Conservation (phyloP, 2,329 filamentous ascomycete species). For the Dactylellina parvicollis region DNA sequence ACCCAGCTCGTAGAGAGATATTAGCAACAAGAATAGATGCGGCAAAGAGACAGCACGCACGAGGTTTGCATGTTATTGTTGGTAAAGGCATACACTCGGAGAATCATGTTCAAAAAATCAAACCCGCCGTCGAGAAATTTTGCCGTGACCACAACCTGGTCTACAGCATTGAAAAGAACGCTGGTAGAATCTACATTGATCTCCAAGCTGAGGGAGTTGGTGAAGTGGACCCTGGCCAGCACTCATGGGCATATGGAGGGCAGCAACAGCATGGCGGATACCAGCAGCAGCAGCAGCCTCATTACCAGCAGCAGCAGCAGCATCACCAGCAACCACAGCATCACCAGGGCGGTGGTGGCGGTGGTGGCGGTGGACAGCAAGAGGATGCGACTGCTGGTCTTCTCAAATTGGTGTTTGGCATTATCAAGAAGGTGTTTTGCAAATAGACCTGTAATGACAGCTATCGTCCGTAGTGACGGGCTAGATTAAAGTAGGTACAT, state of each 20-base stretch:
- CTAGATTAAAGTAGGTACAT: constrained; percentile 24
- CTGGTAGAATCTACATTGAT: constrained; percentile 86
- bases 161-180: constrained; percentile 87
- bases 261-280: constrained; percentile 60
- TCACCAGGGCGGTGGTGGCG: constrained; percentile 64
- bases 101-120: constrained; percentile 89
- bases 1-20: constrained; percentile 67
- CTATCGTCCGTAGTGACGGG: background rate
- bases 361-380: constrained; percentile 62
- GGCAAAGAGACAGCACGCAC: constrained; percentile 77
- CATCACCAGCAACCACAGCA: constrained; percentile 62
- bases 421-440: constrained; percentile 49
- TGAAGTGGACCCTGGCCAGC: constrained; percentile 59
- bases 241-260: constrained; percentile 61
- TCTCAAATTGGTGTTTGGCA: constrained; percentile 34
- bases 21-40: constrained; percentile 84
- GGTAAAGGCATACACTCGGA: constrained; percentile 90
- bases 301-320: constrained; percentile 63
- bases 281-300: constrained; percentile 62
- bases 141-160: constrained; percentile 84
- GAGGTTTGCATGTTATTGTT: constrained; percentile 92
- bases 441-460: constrained; percentile 8
- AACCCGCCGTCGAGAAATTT: constrained; percentile 89
- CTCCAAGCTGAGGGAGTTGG: constrained; percentile 70
- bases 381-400: constrained; percentile 29